Evolutionary conservation across 805 yeast genomes (phyloP).

Genomic region (Metschnikowia rubicola): DNA sequence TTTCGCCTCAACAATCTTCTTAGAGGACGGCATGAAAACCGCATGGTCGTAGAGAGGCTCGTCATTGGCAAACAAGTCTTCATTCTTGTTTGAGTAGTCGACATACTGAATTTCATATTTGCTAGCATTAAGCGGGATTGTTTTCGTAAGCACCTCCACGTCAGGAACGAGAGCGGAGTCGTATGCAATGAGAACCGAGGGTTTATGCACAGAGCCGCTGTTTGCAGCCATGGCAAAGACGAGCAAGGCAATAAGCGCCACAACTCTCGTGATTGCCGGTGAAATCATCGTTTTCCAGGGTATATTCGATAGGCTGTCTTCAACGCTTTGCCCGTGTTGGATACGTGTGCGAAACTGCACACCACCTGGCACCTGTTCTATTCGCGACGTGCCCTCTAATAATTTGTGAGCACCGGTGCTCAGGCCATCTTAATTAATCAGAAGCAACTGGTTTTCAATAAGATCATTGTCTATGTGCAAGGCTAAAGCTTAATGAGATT

Average conservation of each 20-base stretch:
- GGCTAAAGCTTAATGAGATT: too few relatives aligned
- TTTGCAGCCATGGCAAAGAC: slow-evolving; percentile 6
- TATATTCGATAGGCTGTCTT: background rate
- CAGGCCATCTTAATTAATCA: too few relatives aligned
- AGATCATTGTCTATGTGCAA: too few relatives aligned
- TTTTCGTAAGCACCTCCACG: slow-evolving; percentile 6
- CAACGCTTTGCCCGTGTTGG: slow-evolving; percentile 2
- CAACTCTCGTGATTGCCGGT: slow-evolving; percentile 14
- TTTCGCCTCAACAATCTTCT: slow-evolving; percentile 32
- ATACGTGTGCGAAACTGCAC: slow-evolving; percentile 20
- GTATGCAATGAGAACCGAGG: slow-evolving; percentile 30
- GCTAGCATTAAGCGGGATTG: slow-evolving; percentile 10
- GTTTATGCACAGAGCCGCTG: slow-evolving; percentile 3
- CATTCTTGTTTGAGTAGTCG: slow-evolving; percentile 20
- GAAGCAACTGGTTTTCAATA: too few relatives aligned
- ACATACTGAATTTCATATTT: slow-evolving; percentile 19
- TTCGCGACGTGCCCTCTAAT: too few relatives aligned
- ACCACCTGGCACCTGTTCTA: background rate
- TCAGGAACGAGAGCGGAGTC: slow-evolving; percentile 24
- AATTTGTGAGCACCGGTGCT: too few relatives aligned
- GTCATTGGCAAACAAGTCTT: slow-evolving; percentile 24
- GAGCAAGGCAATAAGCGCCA: slow-evolving; percentile 13
- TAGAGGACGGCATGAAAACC: slow-evolving; percentile 35
- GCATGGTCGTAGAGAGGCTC: slow-evolving; percentile 27
- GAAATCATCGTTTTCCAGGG: slow-evolving; percentile 10